Evolutionary conservation across 1,284 basidiomycete genomes (phyloP), one percentile per base, ranked within the genome.

Genomic region (Microbotryomycetes sp.): DNA sequence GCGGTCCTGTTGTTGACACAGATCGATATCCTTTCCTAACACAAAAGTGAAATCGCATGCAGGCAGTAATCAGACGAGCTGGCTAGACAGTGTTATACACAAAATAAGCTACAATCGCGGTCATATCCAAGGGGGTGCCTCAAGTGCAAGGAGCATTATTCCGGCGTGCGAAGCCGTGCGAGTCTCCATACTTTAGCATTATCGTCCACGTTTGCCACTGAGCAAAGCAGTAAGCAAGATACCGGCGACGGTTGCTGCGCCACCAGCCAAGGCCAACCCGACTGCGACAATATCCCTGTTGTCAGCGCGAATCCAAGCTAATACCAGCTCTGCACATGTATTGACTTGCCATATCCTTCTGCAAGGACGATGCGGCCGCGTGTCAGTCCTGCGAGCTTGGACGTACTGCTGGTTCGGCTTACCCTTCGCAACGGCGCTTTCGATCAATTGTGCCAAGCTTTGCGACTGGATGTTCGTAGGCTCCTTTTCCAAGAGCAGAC

Each of bases 401-500:
- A n/a, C n/a, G n/a, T n/a, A n/a, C n/a, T n/a, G n/a, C n/a, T 15
- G 30, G 49, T 30, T 26, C 55, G 21, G 76, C 80, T 60, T 66
- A 91, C 92, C 94, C 79, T 84, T 83, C 48, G 88, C 82, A 45
- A 96, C 87, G 26, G 86, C 89, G 70, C 85, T 82, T 65, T 98
- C 93, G 65, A 98, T 96, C 54, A 98, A 81, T 46, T 82, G 79
- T 5, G 81, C 81, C 50, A 98, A 80, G 65, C 89, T 92, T 70
- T 89, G 86, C 9, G 92, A 91, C 77, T 98, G 96, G 70, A 97
- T 77, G 74, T 99, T 99, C 57, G 84, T 80, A 0, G 96, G 94
- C 75, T 99, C 96, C 74, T 91, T 92, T 68, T 91, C 88, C 52
- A 97, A 78, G 3, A 99, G 81, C 23, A 96, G 79, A 48, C 84